Evolutionary conservation across 352 stramenopile genomes (phyloP), one percentile per base, ranked within the genome.

Genomic region (Phytopythium sindhum): DNA sequence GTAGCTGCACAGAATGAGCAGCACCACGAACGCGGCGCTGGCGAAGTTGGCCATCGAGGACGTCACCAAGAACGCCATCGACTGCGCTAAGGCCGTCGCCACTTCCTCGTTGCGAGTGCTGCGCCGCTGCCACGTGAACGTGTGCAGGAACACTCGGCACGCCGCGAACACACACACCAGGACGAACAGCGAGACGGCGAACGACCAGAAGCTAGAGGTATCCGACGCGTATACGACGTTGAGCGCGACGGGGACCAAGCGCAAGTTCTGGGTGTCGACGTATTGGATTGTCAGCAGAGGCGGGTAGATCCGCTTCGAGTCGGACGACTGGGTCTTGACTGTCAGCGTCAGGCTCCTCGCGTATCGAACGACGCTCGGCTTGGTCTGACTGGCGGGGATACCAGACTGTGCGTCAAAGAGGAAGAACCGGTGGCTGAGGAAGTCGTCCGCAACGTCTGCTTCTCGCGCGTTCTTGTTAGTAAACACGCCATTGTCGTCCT

Each of bases 371-470:
- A 89, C 81, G 23, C 80, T 75, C 0, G 84, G 70, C 53, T 73
- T 81, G 11, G 60, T 80, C 33, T 81, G 76, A 9, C 72, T 74
- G 3, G 70, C 53, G 41, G 74, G 64, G 12, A 92, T 68, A 9
- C 89, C 86, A 0, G 84, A 93, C 23, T 84, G 70, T 53, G 82
- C 76, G 64, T 98, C 96, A 57, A 93, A 93, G 29, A 98, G 68
- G 65, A 98, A 96, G 65, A 98, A 98, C 1, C 94, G 81, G 28
- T 97, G 85, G 37, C 74, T 95, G 23, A 98, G 74, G 24, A 94
- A 74, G 67, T 98, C 90, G 73, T 97, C 81, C 14, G 79, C 44
- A 9, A 70, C 65, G 59, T 98, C 90, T 2, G 63, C 61, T 14
- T 54, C 29, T 10, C 60, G 55, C 8, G 57, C 61, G 61, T 98